phyloP scores from a whole-genome alignment of 2,329 filamentous ascomycete genomes.

The Epichloe baconii region DNA sequence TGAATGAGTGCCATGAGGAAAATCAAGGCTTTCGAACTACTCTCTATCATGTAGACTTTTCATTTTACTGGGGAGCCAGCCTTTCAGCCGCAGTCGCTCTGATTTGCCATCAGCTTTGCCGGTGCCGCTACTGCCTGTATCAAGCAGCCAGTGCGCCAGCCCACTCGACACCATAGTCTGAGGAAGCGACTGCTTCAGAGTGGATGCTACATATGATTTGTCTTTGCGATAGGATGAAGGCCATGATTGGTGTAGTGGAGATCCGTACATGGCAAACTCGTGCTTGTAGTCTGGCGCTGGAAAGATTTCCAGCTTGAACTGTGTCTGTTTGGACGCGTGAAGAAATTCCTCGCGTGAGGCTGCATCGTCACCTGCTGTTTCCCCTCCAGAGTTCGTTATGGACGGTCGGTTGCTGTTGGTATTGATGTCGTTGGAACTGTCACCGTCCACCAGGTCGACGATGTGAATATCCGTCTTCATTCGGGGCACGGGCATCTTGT shows the following conservation, averaged over 20 bases:
- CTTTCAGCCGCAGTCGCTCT: conserved; percentile 11
- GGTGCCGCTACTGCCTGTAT: conserved; percentile 8
- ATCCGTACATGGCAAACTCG: conserved; percentile 20
- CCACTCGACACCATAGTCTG: conserved; percentile 23
- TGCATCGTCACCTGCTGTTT: not conserved
- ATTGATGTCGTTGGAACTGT: conserved; percentile 6
- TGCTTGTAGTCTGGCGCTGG: conserved; percentile 27
- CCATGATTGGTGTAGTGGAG: conserved; percentile 29
- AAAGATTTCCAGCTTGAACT: conserved; percentile 31
- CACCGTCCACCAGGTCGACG: conserved; percentile 17
- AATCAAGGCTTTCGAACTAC: not conserved
- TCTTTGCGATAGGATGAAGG: conserved; percentile 20
- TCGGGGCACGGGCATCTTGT: conserved; percentile 23
- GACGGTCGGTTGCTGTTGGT: conserved; percentile 2
- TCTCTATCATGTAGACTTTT: not conserved
- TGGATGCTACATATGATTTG: conserved; percentile 22
- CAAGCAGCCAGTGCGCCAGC: conserved; percentile 30
- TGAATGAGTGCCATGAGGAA: not conserved
- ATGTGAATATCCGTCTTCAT: conserved; percentile 19
- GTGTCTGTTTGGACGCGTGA: conserved; percentile 11
- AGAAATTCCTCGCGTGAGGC: not conserved
- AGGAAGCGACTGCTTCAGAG: conserved; percentile 27
- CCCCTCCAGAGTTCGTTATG: not conserved
- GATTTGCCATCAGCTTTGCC: not conserved
- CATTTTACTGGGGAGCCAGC: conserved; percentile 14